These are phyloP conservation scores for Mediolabrus comicus DNA, from an alignment of 108 stramenopile genomes.

Conservation along the genomic window DNA sequence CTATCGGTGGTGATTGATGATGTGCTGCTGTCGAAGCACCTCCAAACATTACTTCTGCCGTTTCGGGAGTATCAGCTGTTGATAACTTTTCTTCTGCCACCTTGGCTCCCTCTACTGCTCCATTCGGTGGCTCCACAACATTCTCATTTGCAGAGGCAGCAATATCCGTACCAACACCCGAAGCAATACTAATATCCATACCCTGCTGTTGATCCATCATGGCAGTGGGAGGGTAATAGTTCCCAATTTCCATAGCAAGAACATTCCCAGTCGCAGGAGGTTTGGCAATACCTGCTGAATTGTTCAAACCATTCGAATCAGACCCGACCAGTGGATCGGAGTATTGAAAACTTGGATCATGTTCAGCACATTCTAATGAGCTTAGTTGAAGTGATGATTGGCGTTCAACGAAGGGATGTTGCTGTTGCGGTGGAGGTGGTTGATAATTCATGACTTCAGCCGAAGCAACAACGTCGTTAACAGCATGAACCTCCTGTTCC, in stretches of 20 bases:
- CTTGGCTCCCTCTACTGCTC: not conserved
- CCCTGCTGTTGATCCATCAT: not conserved
- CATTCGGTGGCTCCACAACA: not conserved
- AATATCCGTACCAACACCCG: no score
- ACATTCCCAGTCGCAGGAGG: not conserved
- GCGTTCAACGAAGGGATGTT: constrained; percentile 3
- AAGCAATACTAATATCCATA: not conserved
- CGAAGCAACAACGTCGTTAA: not conserved
- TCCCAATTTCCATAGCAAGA: not conserved
- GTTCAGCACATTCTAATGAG: constrained; percentile 4
- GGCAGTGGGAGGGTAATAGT: not conserved
- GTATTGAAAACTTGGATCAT: constrained; percentile 4
- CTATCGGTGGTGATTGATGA: not conserved
- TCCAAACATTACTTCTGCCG: constrained; percentile 1
- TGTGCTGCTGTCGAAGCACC: not conserved
- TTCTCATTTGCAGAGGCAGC: not conserved
- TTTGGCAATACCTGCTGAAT: not conserved
- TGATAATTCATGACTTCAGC: not conserved
- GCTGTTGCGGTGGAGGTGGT: not conserved
- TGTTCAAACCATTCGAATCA: not conserved
- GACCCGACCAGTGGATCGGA: constrained; percentile 6
- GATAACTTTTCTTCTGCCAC: not conserved
- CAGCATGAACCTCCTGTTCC: not conserved
- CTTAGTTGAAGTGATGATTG: constrained; percentile 7
- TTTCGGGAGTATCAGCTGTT: not conserved